A percentile compares a stretch with the other conserved stretches of the same genome.
phyloP scores from a whole-genome alignment of 2,329 filamentous ascomycete species.

The Cyanodermella asteris region DNA sequence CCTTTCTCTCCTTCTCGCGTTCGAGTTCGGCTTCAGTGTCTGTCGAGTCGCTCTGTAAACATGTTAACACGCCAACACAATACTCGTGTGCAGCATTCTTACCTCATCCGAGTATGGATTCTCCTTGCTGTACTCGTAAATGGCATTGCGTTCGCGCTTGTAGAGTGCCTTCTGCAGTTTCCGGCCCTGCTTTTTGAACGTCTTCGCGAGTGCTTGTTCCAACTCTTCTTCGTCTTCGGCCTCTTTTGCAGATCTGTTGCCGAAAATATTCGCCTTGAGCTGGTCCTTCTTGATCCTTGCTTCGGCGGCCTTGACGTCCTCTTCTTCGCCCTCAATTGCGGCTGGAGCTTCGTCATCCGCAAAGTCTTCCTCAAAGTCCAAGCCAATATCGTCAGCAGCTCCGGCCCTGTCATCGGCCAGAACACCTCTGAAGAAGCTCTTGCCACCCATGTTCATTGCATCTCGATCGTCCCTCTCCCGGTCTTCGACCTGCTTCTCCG shows the following conservation, averaged over 20 bases:
- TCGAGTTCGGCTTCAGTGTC: conserved; percentile 43
- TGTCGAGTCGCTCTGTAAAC: conserved; percentile 27
- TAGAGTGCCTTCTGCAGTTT: conserved; percentile 58
- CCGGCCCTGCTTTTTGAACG: conserved; percentile 51
- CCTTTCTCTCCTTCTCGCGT: conserved; percentile 37
- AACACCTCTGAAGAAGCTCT: too few relatives aligned
- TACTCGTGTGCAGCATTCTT: conserved; percentile 13
- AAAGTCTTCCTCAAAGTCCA: conserved; percentile 55
- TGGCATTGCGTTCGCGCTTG: conserved; percentile 66
- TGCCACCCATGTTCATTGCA: too few relatives aligned
- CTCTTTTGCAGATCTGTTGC: conserved; percentile 49
- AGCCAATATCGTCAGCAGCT: conserved; percentile 38
- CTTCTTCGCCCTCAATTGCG: conserved; percentile 62
- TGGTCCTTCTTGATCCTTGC: conserved; percentile 59
- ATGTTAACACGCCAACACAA: conserved; percentile 4
- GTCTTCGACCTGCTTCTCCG: too few relatives aligned
- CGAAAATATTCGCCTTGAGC: conserved; percentile 70
- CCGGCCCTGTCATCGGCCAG: too few relatives aligned
- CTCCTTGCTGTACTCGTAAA: conserved; percentile 50
- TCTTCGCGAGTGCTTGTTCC: conserved; percentile 40
- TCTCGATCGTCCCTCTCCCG: too few relatives aligned
- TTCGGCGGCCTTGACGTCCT: conserved; percentile 51
- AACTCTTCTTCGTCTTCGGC: conserved; percentile 46
- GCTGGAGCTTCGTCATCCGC: conserved; percentile 72
- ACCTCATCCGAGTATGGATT: conserved; percentile 36